Evolutionary conservation across 306 rosid genomes (phyloP), one percentile per base, ranked within the genome.

Genomic region (Quercus cerris): DNA sequence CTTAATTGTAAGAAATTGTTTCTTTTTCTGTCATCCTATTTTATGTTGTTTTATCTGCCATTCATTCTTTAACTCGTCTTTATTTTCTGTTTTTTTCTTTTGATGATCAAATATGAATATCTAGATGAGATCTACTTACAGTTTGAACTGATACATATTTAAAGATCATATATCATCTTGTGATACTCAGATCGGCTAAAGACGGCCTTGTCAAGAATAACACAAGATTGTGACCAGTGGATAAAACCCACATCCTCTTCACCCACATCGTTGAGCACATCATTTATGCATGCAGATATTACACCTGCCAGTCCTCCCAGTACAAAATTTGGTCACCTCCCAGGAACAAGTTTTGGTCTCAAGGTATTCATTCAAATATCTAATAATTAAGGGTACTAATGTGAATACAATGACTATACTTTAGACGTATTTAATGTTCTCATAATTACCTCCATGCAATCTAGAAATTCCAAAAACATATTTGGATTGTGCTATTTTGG

Each of bases 221-320:
- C 83, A 22, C 92, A 96, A 80, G 97, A 96, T 76, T 88, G 97
- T 76, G 97, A 96, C 41, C 98, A 91, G 86, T 93, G 93, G 99
- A 88, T 87, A 73, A 91, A 81, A 82, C 35, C 87, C 70, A 78
- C 80, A 27, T 81, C 90, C 22, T 78, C 97, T 77, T 88, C 97
- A 78, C 88, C 90, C 73, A 59, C 87, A 76, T 81, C 97, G 80
- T 72, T 86, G 51, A 82, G 59, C 76, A 70, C 93, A 68, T 59
- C 98, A 68, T 84, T 83, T 87, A 75, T 87, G 69, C 93, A 90
- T 74, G 54, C 84, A 5, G 97, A 93, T 61, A 80, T 91, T 82
- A 86, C 93, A 4, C 97, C 93, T 74, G 59, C 84, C 69, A 81
- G 84, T 81, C 94, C 94, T 78, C 84, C 97, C 72, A 82, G 56